Conservation (phyloP, 257 asterid genomes). For the Solanum rostratum region DNA sequence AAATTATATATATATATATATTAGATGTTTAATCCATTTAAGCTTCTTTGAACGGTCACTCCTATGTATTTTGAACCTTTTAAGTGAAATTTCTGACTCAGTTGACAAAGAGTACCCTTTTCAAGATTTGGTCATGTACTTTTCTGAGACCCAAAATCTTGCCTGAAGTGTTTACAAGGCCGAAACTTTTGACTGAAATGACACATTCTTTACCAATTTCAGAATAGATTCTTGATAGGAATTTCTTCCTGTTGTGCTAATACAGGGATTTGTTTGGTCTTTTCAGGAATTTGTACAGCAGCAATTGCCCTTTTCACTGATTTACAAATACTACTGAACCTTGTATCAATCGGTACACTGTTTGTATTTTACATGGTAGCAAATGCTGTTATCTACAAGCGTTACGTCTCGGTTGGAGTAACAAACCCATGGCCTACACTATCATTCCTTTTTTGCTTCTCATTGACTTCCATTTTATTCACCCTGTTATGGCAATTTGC, state of each 20-base stretch:
- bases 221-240: not conserved
- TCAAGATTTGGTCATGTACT: not conserved
- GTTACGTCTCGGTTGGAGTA: constrained; percentile 45
- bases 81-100: not conserved
- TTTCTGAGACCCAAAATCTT: not conserved
- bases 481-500: constrained; percentile 56
- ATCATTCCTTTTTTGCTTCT: constrained; percentile 45
- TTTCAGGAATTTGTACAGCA: constrained; percentile 77
- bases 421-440: constrained; percentile 77
- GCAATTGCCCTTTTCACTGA: constrained; percentile 76
- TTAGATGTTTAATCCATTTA: not conserved
- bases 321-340: constrained; percentile 53
- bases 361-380: constrained; percentile 94
- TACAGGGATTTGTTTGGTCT: not conserved
- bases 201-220: not conserved
- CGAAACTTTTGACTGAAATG: not conserved
- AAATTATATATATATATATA: fast-evolving
- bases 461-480: constrained; percentile 52
- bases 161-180: not conserved
- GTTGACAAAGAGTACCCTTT: not conserved
- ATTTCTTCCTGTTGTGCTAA: not conserved
- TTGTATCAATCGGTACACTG: constrained; percentile 74
- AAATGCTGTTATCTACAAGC: constrained; percentile 80
- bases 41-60: no score
- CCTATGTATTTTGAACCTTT: no score